Conservation (phyloP, 768 basidiomycete genomes). For the Coprinopsis strossmayeri region DNA sequence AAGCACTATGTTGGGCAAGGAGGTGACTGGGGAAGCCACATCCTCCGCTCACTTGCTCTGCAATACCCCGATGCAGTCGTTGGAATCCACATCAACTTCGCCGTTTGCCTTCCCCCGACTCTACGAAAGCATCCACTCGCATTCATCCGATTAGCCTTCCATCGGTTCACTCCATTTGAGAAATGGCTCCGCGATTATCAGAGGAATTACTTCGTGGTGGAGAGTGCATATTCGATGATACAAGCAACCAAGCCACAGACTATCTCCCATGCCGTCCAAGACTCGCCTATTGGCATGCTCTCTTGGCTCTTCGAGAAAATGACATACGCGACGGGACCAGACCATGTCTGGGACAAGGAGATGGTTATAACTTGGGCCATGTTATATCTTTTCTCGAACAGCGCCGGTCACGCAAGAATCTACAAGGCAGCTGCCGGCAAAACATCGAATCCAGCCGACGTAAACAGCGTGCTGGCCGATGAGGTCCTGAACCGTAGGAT, state of each 20-base stretch:
- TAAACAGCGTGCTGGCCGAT: no score
- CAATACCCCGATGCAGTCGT: slow-evolving; percentile 20
- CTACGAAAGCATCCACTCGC: slow-evolving; percentile 17
- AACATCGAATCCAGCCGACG: slow-evolving; percentile 13
- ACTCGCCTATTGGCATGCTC: slow-evolving; percentile 45
- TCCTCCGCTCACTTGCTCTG: slow-evolving; percentile 21
- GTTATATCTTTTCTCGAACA: slow-evolving; percentile 30
- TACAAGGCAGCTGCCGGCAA: slow-evolving; percentile 21
- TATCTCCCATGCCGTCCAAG: slow-evolving; percentile 37
- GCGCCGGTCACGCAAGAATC: slow-evolving; percentile 27
- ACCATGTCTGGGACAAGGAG: slow-evolving; percentile 24
- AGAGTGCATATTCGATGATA: slow-evolving; percentile 28
- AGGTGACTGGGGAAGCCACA: slow-evolving; percentile 28
- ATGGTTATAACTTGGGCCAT: slow-evolving; percentile 31
- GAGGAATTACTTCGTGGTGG: slow-evolving; percentile 22
- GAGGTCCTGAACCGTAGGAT: no score
- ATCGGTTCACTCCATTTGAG: slow-evolving; percentile 26
- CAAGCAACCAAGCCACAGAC: slow-evolving; percentile 41
- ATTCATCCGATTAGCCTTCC: slow-evolving; percentile 20
- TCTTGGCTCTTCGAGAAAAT: slow-evolving; percentile 43
- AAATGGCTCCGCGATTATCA: slow-evolving; percentile 22
- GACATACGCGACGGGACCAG: slow-evolving; percentile 15
- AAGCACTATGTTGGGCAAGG: slow-evolving; percentile 24
- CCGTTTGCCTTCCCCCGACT: slow-evolving; percentile 19
- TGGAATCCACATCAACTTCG: slow-evolving; percentile 23